Base-by-base conservation (phyloP, 1,139 yeast species). In the Geotrichum cucujoidarum region DNA sequence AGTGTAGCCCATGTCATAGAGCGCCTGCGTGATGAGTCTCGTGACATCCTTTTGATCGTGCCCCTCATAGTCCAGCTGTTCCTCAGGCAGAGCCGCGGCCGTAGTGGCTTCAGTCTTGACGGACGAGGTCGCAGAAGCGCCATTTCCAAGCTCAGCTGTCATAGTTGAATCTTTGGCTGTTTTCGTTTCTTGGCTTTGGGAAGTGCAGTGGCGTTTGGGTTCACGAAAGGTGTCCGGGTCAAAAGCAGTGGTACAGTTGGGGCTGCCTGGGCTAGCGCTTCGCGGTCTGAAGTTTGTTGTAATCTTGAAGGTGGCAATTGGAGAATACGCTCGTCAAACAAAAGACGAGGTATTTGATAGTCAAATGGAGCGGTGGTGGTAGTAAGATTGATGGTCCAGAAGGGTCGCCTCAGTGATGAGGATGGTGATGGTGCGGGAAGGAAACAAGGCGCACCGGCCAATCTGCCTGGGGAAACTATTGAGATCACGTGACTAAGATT, bases 1-100 rank as follows among this genome's bases (percentile, higher is more conserved):
- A 6, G 60, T 51, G 55, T 73, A 75, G 2, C 81, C 82, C 50
- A 77, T 53, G 51, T 77, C 81, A 34, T 64, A 61, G 43, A 78
- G 60, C 1, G 78, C 64, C 54, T 77, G 80, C 29, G 77, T 71
- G 32, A 78, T 57, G 22, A 78, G 62, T 43, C 78, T 68, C 1
- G 79, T 70, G 11, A 76, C 66, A 57, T 78, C 80, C 14, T 58
- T 60, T 38, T 62, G 66, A 54, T 68, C 65, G 27, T 68, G 61
- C 14, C 65, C 66, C 35, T 47, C 49, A 40, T 56, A 60, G 84
- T 17, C 72, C 65, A 24, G 27, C 8, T 10, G 8, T 17, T 66
- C 7, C 34, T 31, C 34, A 31, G 21, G 22, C 6, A 17, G 10
- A 16, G 13, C 17, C 14, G 14, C 7, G 22, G 14, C 11, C 7